Evolutionary conservation across 257 asterid genomes (phyloP).

Genomic region (Lycium ferocissimum): DNA sequence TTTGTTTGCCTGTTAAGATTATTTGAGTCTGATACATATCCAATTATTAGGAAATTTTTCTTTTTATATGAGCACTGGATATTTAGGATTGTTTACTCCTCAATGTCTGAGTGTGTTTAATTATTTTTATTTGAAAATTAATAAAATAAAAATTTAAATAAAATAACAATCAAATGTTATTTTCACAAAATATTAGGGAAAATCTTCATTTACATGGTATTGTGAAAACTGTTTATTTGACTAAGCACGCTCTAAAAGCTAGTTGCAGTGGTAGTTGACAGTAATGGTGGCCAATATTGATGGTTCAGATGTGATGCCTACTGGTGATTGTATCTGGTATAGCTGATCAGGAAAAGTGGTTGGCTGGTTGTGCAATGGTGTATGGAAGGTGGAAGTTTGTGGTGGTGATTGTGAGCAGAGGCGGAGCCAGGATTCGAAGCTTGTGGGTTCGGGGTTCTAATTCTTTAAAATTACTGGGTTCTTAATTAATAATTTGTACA

Average conservation of each 20-base stretch:
- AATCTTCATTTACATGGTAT: background rate
- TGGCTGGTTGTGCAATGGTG: background rate
- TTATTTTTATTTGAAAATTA: background rate
- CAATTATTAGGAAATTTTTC: background rate
- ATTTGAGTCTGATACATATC: background rate
- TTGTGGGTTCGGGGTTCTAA: no score
- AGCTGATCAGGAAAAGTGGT: background rate
- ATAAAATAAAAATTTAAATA: no score
- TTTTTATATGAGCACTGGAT: background rate
- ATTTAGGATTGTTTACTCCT: background rate
- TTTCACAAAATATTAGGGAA: no score
- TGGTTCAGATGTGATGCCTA: background rate
- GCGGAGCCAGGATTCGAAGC: no score
- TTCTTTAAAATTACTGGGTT: no score
- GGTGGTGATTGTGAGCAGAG: background rate
- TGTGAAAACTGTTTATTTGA: background rate
- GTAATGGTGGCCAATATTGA: background rate
- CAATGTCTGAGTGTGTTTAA: background rate
- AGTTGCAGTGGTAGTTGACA: background rate
- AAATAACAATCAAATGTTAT: no score
- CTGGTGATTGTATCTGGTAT: background rate
- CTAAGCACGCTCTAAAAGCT: background rate
- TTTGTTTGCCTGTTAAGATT: background rate
- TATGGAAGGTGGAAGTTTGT: background rate
- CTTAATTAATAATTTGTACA: no score